These are phyloP conservation scores for Pleoardoris graminearum DNA, from an alignment of 2,329 filamentous ascomycete genomes.

Conservation along the genomic window DNA sequence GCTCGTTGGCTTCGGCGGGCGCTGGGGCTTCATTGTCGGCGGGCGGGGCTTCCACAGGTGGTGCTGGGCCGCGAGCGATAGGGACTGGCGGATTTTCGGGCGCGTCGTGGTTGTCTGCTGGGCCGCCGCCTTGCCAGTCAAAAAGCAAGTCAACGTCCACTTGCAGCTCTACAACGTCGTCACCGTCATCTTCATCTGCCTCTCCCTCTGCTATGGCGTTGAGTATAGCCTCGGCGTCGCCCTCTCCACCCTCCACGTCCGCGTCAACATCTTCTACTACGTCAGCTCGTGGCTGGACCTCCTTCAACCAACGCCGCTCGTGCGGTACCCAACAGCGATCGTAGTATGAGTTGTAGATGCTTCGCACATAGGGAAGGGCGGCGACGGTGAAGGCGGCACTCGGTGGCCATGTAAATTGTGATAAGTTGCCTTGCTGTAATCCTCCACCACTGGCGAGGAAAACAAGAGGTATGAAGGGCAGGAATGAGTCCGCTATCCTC, in stretches of 20 bases:
- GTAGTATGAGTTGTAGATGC: constrained; percentile 66
- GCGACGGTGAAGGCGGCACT: constrained; percentile 68
- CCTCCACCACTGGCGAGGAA: constrained; percentile 60
- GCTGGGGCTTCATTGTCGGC: constrained; percentile 27
- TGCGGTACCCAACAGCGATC: constrained; percentile 60
- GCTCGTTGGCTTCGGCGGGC: constrained; percentile 17
- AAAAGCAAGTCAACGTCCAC: constrained; percentile 47
- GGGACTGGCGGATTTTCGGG: constrained; percentile 38
- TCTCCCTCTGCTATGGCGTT: constrained; percentile 23
- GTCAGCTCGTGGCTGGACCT: constrained; percentile 61
- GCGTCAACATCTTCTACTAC: constrained; percentile 23
- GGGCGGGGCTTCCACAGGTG: constrained; percentile 41
- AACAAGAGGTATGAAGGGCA: constrained; percentile 65
- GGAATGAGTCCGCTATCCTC: constrained; percentile 63
- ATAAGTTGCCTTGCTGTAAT: constrained; percentile 40
- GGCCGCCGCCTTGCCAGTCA: constrained; percentile 47
- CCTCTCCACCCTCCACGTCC: constrained; percentile 16
- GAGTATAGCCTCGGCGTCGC: constrained; percentile 14
- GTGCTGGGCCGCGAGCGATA: constrained; percentile 30
- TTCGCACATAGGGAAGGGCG: constrained; percentile 66
- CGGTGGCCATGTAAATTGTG: constrained; percentile 67
- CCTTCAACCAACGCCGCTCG: constrained; percentile 64
- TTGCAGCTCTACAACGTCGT: constrained; percentile 51
- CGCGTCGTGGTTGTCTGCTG: constrained; percentile 43
- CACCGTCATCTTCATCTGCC: constrained; percentile 40